Evolutionary conservation across 306 rosid species (phyloP), one percentile per base, ranked within the genome.

Genomic region (Rosa persica): DNA sequence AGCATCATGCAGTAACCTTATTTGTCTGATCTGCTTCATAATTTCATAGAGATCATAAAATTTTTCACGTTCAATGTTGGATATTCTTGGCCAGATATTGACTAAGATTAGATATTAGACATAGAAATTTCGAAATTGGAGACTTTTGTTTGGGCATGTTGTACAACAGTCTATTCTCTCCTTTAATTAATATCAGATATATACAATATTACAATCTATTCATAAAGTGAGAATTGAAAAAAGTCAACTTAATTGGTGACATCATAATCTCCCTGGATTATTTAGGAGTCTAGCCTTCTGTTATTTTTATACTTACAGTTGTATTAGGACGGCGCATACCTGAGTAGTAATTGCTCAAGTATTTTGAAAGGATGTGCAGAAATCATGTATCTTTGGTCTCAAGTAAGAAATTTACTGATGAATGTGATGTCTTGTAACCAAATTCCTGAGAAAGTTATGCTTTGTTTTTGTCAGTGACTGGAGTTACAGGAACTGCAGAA

Each of bases 401-500:
- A 25, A 72, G 25, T 66, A 54, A 2, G 36, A 13, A 61, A 0
- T 62, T 12, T 13, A 4, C 66, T n/a, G 49, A 38, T 73, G 38
- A 23, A 42, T 74, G 20, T 58, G 52, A 43, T 57, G 42, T 42
- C 42, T 15, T 40, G 69, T 57, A 23, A 39, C 15, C 9, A 39
- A 4, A 39, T 72, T 13, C 1, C 58, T 40, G 23, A 38, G 23
- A 6, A 20, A 15, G 4, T 68, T 55, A 52, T 60, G 34, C 5
- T 42, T 78, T 16, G 15, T 40, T 27, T 8, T 68, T 6, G 27
- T 38, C 70, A 85, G 86, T 71, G 48, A 75, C 20, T 47, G 88
- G 86, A 79, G 65, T 76, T 64, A 65, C 76, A 43, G 85, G 57
- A 72, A 82, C 66, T 70, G 6, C 79, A 72, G 79, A 36, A 5